Evolutionary conservation across 139 green algal genomes (phyloP).

Genomic region (Coelastrella sp.): DNA sequence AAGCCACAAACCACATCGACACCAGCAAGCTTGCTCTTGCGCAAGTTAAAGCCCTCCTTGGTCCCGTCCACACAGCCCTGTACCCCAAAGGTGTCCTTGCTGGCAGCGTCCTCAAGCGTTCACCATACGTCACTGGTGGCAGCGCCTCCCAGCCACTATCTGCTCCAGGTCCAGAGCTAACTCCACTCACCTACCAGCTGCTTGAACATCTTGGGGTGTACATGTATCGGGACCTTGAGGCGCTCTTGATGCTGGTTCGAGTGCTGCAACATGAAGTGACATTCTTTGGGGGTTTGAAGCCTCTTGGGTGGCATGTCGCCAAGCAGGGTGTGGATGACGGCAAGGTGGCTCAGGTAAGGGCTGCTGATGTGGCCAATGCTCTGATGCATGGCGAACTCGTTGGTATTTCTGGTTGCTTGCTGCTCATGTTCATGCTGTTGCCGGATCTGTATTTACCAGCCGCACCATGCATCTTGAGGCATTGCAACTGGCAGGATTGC

Average conservation of each 20-base stretch:
- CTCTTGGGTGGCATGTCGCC: not conserved
- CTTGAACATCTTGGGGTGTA: constrained; percentile 19
- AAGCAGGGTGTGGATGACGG: not conserved
- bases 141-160: not conserved
- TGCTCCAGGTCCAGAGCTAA: not conserved
- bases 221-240: constrained; percentile 5
- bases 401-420: too few species aligned
- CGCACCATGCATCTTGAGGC: too few species aligned
- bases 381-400: too few species aligned
- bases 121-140: not conserved
- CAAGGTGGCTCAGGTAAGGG: constrained; percentile 20
- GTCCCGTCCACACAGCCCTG: constrained; percentile 40
- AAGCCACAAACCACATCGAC: constrained; percentile 54
- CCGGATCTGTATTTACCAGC: too few species aligned
- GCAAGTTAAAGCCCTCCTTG: constrained; percentile 47
- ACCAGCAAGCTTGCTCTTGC: constrained; percentile 60
- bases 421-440: too few species aligned
- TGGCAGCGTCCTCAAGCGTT: constrained; percentile 25
- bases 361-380: too few species aligned
- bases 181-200: constrained; percentile 2
- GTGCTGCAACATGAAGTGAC: constrained; percentile 51
- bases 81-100: constrained; percentile 38
- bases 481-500: too few species aligned
- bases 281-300: constrained; percentile 36
- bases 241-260: constrained; percentile 52